phyloP scores from a whole-genome alignment of 139 green algal genomes.

The Ulvella scutata region DNA sequence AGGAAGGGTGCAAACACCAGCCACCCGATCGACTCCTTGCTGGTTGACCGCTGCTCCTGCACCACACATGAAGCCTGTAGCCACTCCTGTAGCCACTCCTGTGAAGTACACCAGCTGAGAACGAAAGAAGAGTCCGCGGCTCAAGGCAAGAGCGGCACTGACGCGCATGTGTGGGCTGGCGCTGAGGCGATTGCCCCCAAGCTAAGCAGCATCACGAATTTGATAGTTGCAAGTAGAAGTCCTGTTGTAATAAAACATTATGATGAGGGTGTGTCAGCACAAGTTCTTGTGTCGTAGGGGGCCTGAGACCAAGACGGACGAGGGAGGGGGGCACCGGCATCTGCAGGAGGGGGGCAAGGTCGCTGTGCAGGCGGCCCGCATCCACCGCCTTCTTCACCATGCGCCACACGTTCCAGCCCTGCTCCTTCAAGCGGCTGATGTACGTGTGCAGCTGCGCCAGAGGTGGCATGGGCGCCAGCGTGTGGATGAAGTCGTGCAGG shows the following conservation, averaged over 20 bases:
- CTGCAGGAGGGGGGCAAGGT: neutral
- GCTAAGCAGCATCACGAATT: too few species aligned
- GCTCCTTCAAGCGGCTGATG: slow-evolving; percentile 53
- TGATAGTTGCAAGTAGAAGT: too few species aligned
- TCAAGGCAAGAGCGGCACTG: too few species aligned
- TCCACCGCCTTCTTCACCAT: slow-evolving; percentile 27
- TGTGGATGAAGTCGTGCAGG: neutral
- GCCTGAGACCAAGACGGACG: neutral
- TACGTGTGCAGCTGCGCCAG: slow-evolving; percentile 31
- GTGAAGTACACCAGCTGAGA: too few species aligned
- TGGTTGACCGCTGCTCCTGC: neutral
- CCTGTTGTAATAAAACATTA: too few species aligned
- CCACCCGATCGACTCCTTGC: slow-evolving; percentile 25
- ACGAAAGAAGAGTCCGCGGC: too few species aligned
- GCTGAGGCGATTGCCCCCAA: too few species aligned
- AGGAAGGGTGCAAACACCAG: slow-evolving; percentile 30
- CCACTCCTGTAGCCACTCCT: too few species aligned
- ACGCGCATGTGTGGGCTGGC: too few species aligned
- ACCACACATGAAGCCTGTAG: slow-evolving; percentile 1
- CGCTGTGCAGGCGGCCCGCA: slow-evolving; percentile 13
- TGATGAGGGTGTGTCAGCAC: too few species aligned
- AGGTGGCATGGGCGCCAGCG: slow-evolving; percentile 8
- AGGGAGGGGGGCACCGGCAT: neutral
- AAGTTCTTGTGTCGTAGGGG: too few species aligned
- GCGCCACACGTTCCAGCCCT: slow-evolving; percentile 48